These are phyloP conservation scores for Fraxinus latifolia DNA, from an alignment of 305 asterid species.

Conservation along the genomic window DNA sequence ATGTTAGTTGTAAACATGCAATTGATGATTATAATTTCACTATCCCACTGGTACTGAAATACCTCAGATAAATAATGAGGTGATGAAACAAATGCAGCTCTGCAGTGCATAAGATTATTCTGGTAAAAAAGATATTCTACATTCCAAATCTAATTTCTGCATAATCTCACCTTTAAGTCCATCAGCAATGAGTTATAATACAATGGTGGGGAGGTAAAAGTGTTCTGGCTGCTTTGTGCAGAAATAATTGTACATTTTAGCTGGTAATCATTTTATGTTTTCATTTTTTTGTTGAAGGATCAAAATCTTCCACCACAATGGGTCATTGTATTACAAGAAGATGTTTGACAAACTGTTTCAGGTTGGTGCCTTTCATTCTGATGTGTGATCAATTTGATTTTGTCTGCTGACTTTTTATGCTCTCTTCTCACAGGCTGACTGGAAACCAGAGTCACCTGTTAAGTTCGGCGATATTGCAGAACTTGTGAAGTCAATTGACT, in stretches of 20 bases:
- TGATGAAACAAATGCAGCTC: background rate
- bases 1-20: background rate
- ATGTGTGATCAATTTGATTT: conserved; percentile 24
- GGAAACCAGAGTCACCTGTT: conserved; percentile 87
- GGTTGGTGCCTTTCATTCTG: conserved; percentile 45
- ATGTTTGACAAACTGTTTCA: conserved; percentile 84
- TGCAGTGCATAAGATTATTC: background rate
- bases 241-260: background rate
- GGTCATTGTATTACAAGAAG: conserved; percentile 80
- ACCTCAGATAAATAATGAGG: background rate
- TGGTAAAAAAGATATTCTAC: background rate
- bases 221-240: background rate
- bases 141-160: background rate
- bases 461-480: conserved; percentile 68
- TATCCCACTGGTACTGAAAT: background rate
- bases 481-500: conserved; percentile 53
- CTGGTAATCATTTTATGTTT: conserved; percentile 11
- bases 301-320: conserved; percentile 82
- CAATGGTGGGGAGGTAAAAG: background rate
- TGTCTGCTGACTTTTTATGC: conserved; percentile 17
- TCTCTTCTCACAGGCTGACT: conserved; percentile 63
- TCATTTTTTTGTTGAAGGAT: conserved; percentile 44
- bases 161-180: background rate
- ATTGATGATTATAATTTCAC: background rate
- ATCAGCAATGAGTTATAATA: background rate